Evolutionary conservation across 805 yeast species (phyloP).

Genomic region (Ogataea philodendri): DNA sequence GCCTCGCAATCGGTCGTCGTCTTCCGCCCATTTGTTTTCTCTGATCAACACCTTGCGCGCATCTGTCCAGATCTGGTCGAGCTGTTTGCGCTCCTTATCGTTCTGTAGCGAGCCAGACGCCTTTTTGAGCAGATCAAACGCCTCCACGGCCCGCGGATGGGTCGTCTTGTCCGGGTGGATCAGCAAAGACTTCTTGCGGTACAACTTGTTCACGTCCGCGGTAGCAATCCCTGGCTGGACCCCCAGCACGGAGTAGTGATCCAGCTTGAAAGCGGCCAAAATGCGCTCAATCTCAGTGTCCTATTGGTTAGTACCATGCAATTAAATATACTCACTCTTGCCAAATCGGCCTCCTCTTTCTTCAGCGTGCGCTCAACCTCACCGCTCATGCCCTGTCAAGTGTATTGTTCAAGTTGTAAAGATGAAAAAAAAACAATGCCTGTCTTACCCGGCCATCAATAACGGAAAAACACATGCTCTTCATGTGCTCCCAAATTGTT

Average conservation of each 20-base stretch:
- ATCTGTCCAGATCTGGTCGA: constrained; percentile 45
- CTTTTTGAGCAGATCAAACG: constrained; percentile 58
- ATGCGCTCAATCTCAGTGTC: constrained; percentile 59
- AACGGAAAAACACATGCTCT: constrained; percentile 10
- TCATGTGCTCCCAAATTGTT: constrained; percentile 11
- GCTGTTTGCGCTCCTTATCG: constrained; percentile 37
- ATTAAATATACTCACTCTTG: constrained; percentile 17
- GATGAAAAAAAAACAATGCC: too few species aligned
- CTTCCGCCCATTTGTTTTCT: constrained; percentile 36
- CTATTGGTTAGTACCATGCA: constrained; percentile 16
- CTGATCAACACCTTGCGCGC: constrained; percentile 39
- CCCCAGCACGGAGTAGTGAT: constrained; percentile 55
- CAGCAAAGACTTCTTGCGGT: constrained; percentile 56
- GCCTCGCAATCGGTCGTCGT: constrained; percentile 37
- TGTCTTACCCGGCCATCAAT: constrained; percentile 12
- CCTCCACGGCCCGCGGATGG: constrained; percentile 57
- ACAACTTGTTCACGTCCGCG: constrained; percentile 44
- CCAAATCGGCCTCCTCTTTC: constrained; percentile 23
- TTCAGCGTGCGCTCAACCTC: constrained; percentile 9
- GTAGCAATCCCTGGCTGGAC: constrained; percentile 40
- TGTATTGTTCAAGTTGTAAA: too few species aligned
- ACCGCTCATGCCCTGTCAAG: too few species aligned
- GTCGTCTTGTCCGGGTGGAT: constrained; percentile 68
- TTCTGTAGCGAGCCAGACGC: constrained; percentile 46
- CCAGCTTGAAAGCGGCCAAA: constrained; percentile 45